Evolutionary conservation across 805 yeast genomes (phyloP), one percentile per base, ranked within the genome.

Genomic region (Suhomyces vadensis): DNA sequence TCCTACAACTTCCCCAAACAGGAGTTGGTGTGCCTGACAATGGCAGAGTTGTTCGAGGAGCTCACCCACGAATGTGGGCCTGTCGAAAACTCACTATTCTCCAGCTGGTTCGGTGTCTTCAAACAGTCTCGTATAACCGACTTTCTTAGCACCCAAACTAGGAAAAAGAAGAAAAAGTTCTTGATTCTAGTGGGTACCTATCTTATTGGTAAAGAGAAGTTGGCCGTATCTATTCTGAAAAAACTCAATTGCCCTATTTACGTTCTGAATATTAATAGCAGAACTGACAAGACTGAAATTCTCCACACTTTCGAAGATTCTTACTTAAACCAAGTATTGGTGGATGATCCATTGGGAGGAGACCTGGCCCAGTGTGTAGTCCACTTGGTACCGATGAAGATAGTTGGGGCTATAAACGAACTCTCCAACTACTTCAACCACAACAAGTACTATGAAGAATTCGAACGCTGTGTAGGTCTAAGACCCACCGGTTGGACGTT

Each of bases 401-500:
- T 83, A 21, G 71, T 70, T 0, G 63, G 81, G 24, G 63, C 72
- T 43, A 61, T 74, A 53, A 69, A 66, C 41, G 62, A 65, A 53
- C 61, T 86, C 39, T 63, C 72, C 9, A 67, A 65, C 19, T 82
- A 83, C 49, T 78, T 78, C 67, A 65, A 69, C 42, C 70, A 66
- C 42, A 71, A 72, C 49, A 63, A 61, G 22, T 75, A 74, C 48
- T 67, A 66, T 31, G 63, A 60, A 21, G 63, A 69, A 33, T 85
- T 77, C 58, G 81, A 81, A 41, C 71, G 79, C 37, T 74, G 88
- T 33, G 71, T 86, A n/a, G 96, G 87, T 0, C 70, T 87, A 26
- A 71, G 80, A 40, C 97, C 98, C 0, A 90, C 97, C 0, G 98
- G 98, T 0, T 94, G 98, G 98, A 74, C 89, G 1, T 85, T 78